A percentile compares a stretch with the other conserved stretches of the same genome.
These are phyloP conservation scores for Starmerella floricola DNA, from an alignment of 805 yeast species.

Conservation along the genomic window DNA sequence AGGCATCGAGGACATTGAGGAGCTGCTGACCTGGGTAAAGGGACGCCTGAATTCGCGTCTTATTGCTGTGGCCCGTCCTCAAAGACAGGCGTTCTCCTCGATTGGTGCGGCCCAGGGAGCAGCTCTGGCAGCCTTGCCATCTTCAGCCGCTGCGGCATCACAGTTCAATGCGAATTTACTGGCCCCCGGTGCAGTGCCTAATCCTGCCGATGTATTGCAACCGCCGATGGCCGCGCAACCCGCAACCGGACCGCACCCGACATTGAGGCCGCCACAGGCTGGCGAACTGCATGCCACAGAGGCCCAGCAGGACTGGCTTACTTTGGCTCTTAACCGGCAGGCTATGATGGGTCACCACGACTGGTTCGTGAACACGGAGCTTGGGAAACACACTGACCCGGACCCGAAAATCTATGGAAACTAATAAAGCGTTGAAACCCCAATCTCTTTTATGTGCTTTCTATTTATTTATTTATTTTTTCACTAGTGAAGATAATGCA, in stretches of 20 bases:
- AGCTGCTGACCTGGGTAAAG: slow-evolving; percentile 42
- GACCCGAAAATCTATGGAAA: slow-evolving; percentile 13
- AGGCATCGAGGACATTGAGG: slow-evolving; percentile 34
- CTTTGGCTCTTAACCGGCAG: slow-evolving; percentile 25
- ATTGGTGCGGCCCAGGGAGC: slow-evolving; percentile 23
- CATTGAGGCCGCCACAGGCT: not conserved
- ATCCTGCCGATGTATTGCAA: not conserved
- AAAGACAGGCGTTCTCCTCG: slow-evolving; percentile 13
- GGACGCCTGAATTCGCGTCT: slow-evolving; percentile 20
- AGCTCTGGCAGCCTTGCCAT: slow-evolving; percentile 21
- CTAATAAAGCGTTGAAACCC: no score
- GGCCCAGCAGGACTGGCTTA: slow-evolving; percentile 26
- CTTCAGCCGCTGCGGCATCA: slow-evolving; percentile 14
- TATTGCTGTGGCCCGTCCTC: slow-evolving; percentile 17
- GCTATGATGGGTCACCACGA: slow-evolving; percentile 28
- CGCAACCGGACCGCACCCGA: no score
- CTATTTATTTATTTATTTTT: slow-evolving; percentile 5
- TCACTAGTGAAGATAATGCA: no score
- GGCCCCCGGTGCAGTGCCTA: not conserved
- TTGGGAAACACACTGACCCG: slow-evolving; percentile 16
- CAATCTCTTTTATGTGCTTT: not conserved
- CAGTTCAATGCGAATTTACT: not conserved
- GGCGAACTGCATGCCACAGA: not conserved
- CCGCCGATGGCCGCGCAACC: no score
- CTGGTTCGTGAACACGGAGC: slow-evolving; percentile 26